A percentile compares a stretch with the other conserved stretches of the same genome.
phyloP scores from a whole-genome alignment of 176 grass and related monocot genomes.

The Aegilops speltoides region DNA sequence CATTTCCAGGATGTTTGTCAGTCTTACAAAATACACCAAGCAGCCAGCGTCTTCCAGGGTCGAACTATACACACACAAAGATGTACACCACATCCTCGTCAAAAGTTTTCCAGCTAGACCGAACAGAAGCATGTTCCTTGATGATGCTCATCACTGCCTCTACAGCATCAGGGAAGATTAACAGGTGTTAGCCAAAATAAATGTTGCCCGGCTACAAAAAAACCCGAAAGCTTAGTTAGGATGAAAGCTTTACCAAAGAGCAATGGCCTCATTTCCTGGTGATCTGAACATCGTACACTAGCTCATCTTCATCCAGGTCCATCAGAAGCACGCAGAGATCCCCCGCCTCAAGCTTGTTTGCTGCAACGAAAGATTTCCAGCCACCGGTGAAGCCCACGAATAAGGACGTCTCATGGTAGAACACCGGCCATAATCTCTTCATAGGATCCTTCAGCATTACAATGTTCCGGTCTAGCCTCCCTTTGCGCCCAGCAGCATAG shows the following conservation, averaged over 20 bases:
- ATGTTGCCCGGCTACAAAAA: neutral
- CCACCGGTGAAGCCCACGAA: constrained; percentile 47
- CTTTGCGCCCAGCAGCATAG: neutral
- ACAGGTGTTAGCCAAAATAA: neutral
- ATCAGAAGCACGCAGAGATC: constrained; percentile 31
- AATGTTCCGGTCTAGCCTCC: neutral
- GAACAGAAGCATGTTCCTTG: neutral
- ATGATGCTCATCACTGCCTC: neutral
- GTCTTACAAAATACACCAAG: neutral
- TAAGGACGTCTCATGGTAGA: constrained; percentile 29
- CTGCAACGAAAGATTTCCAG: constrained; percentile 49
- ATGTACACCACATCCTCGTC: neutral
- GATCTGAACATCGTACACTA: constrained; percentile 37
- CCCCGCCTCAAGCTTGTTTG: constrained; percentile 44
- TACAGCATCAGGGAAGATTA: neutral
- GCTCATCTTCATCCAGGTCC: constrained; percentile 13
- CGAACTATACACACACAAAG: neutral
- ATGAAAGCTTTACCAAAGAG: neutral
- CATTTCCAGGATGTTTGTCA: neutral
- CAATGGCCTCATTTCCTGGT: neutral
- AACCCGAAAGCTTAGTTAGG: neutral
- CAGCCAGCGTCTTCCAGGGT: neutral
- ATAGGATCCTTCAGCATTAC: constrained; percentile 52
- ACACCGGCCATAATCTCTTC: constrained; percentile 49
- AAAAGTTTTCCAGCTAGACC: neutral